phyloP scores from a whole-genome alignment of 805 yeast species.

The Sugiyamaella marilandica region DNA sequence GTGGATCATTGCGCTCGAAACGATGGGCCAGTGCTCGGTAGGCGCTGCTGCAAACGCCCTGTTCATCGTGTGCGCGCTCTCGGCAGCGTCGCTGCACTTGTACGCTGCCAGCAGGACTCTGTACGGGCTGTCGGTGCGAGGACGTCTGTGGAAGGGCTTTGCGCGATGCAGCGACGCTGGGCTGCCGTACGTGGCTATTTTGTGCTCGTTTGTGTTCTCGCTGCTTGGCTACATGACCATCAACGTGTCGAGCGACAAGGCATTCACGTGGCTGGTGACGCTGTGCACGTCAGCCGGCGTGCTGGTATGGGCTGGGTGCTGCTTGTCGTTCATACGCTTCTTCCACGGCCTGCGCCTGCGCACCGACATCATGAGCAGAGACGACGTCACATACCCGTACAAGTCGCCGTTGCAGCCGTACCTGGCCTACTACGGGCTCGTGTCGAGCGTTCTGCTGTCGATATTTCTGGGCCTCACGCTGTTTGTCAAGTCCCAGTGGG shows the following conservation, averaged over 20 bases:
- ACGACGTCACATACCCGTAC: slow-evolving; percentile 62
- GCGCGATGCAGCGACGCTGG: slow-evolving; percentile 58
- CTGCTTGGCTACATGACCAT: slow-evolving; percentile 57
- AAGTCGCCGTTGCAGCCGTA: slow-evolving; percentile 68
- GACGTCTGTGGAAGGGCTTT: slow-evolving; percentile 59
- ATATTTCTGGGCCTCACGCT: slow-evolving; percentile 59
- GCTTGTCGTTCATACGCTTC: slow-evolving; percentile 58
- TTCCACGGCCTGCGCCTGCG: slow-evolving; percentile 56
- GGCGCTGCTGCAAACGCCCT: slow-evolving; percentile 50
- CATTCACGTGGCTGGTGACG: slow-evolving; percentile 63
- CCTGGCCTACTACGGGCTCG: slow-evolving; percentile 56
- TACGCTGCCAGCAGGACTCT: slow-evolving; percentile 59
- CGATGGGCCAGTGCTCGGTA: slow-evolving; percentile 47
- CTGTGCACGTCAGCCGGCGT: slow-evolving; percentile 71
- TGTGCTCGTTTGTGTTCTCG: slow-evolving; percentile 59
- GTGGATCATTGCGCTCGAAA: slow-evolving; percentile 52
- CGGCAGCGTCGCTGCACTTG: slow-evolving; percentile 54
- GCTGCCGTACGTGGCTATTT: slow-evolving; percentile 67
- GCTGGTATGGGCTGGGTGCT: slow-evolving; percentile 74
- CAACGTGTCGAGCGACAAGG: slow-evolving; percentile 50
- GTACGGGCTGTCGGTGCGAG: slow-evolving; percentile 50
- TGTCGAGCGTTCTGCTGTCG: slow-evolving; percentile 49
- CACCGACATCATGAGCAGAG: slow-evolving; percentile 60
- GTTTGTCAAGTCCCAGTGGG: slow-evolving; percentile 55
- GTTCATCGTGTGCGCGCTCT: slow-evolving; percentile 49